Conservation (phyloP, 1,284 basidiomycete species). For the Xerocomus amazonicus region DNA sequence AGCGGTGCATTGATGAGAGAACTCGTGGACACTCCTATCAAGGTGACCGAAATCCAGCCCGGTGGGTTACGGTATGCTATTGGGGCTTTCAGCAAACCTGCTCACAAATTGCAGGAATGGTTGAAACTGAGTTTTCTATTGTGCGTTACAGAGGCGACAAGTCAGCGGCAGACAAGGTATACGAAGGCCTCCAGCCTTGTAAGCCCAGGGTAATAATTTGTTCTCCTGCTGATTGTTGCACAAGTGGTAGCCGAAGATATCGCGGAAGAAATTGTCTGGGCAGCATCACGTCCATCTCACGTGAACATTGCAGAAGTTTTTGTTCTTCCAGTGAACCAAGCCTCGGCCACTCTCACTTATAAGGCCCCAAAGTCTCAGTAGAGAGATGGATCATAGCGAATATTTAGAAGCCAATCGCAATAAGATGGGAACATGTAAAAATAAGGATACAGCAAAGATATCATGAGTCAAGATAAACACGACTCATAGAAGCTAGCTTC, state of each 20-base stretch:
- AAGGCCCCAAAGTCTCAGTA: conserved; percentile 17
- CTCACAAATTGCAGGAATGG: conserved; percentile 58
- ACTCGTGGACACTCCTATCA: conserved; percentile 85
- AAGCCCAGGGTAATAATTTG: conserved; percentile 29
- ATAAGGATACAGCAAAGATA: conserved; percentile 36
- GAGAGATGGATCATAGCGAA: neutral
- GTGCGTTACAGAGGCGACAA: conserved; percentile 86
- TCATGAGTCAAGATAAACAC: conserved; percentile 18
- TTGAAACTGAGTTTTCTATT: conserved; percentile 90
- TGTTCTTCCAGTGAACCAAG: conserved; percentile 81
- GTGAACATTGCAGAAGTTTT: conserved; percentile 82
- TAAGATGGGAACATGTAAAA: conserved; percentile 11
- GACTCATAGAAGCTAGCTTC: conserved; percentile 20
- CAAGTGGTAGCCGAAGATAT: conserved; percentile 79
- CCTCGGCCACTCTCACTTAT: conserved; percentile 50
- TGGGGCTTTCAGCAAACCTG: conserved; percentile 1
- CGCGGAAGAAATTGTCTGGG: conserved; percentile 98
- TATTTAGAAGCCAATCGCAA: conserved; percentile 3
- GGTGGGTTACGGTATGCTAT: conserved; percentile 42
- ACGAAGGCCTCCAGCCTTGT: conserved; percentile 81
- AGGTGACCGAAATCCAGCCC: conserved; percentile 90
- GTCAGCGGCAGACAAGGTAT: conserved; percentile 80
- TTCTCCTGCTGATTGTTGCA: conserved; percentile 11
- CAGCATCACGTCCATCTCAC: conserved; percentile 81
- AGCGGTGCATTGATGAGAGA: conserved; percentile 81